Conservation (phyloP, 1,139 yeast species). For the Geotrichum histeridarum region DNA sequence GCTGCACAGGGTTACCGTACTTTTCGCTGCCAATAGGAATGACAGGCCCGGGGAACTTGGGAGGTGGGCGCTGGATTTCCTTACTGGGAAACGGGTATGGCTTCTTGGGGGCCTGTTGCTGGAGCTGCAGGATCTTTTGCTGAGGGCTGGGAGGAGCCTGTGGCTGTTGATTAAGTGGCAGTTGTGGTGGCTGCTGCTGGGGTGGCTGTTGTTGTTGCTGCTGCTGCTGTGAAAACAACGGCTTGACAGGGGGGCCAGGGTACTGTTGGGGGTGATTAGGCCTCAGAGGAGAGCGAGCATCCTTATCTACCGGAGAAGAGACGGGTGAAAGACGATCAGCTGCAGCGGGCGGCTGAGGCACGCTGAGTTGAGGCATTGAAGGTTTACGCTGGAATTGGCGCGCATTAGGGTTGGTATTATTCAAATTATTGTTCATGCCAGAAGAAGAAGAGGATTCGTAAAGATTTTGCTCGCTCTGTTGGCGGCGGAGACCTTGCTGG, state of each 20-base stretch:
- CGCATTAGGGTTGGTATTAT: not conserved
- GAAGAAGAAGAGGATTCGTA: not conserved
- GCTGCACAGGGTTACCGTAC: slow-evolving; percentile 21
- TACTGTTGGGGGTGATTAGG: not conserved
- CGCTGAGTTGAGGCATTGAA: slow-evolving; percentile 5
- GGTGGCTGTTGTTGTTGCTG: slow-evolving; percentile 14
- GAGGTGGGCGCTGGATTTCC: slow-evolving; percentile 1
- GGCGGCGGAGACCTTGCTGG: not conserved
- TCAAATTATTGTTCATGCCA: not conserved
- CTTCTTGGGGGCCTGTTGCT: slow-evolving; percentile 3
- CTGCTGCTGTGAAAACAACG: slow-evolving; percentile 9
- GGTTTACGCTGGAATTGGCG: slow-evolving; percentile 16
- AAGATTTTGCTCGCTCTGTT: slow-evolving; percentile 2
- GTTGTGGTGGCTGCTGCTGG: slow-evolving; percentile 27
- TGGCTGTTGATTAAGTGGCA: slow-evolving; percentile 20
- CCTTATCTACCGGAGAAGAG: not conserved
- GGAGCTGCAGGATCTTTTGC: slow-evolving; percentile 25
- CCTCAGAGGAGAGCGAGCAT: not conserved
- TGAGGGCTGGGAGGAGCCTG: slow-evolving; percentile 20
- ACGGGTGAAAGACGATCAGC: not conserved
- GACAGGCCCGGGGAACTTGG: slow-evolving; percentile 1
- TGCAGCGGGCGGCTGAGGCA: not conserved
- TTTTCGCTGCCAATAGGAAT: not conserved
- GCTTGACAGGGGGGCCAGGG: slow-evolving; percentile 17
- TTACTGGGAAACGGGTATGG: slow-evolving; percentile 2